Evolutionary conservation across 202 grass and related monocot species (phyloP).

Genomic region (Elaeis oleifera): DNA sequence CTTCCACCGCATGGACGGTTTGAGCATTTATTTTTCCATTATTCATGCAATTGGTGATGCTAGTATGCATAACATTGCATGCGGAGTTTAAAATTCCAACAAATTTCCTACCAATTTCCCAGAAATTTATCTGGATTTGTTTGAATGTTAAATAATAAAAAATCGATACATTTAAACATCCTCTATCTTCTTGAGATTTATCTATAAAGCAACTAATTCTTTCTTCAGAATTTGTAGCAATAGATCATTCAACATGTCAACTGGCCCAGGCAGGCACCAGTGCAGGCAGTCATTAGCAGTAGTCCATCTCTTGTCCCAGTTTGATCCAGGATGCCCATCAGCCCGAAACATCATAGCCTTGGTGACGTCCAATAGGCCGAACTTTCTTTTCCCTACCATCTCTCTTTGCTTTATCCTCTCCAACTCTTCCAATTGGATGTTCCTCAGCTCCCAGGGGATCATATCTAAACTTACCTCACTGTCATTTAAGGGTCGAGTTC

Average conservation of each 20-base stretch:
- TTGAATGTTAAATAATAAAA: too few relatives aligned
- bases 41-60: too few relatives aligned
- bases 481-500: slow-evolving; percentile 51
- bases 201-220: background rate
- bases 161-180: too few relatives aligned
- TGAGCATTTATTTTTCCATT: too few relatives aligned
- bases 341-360: slow-evolving; percentile 87
- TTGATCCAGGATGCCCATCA: slow-evolving; percentile 60
- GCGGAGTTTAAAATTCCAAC: too few relatives aligned
- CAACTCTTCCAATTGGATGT: slow-evolving; percentile 55
- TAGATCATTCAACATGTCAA: slow-evolving; percentile 84
- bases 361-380: slow-evolving; percentile 66
- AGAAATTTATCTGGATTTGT: too few relatives aligned
- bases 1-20: too few relatives aligned
- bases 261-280: slow-evolving; percentile 73
- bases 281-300: slow-evolving; percentile 66
- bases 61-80: too few relatives aligned
- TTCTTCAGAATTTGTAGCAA: slow-evolving; percentile 26
- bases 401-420: slow-evolving; percentile 18
- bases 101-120: too few relatives aligned
- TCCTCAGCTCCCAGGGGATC: slow-evolving; percentile 55
- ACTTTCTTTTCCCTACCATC: slow-evolving; percentile 13
- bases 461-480: slow-evolving; percentile 11
- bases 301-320: slow-evolving; percentile 49
- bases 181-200: too few relatives aligned